Evolutionary conservation across 1,139 yeast species (phyloP).

Genomic region (Suhomyces bolitotheri): DNA sequence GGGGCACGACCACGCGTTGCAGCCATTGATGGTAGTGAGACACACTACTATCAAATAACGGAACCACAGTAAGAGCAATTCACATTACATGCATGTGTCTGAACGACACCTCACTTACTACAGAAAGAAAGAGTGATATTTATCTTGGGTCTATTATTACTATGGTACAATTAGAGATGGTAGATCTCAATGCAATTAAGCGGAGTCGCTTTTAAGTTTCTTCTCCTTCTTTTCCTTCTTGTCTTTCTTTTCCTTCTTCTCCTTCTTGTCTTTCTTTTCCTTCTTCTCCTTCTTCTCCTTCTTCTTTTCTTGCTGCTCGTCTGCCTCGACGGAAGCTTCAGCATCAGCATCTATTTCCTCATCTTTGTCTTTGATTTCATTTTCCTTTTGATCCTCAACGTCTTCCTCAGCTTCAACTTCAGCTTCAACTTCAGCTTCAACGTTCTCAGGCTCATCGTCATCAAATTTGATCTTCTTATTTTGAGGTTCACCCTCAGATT

Average conservation of each 20-base stretch:
- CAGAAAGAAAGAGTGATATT: background rate
- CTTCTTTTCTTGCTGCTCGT: conserved; percentile 24
- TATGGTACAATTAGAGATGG: conserved; percentile 3
- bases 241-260: conserved; percentile 24
- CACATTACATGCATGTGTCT: too few species aligned
- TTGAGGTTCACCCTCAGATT: conserved; percentile 19
- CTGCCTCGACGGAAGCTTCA: conserved; percentile 13
- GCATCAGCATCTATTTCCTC: too few species aligned
- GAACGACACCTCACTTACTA: too few species aligned
- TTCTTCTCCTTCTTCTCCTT: conserved; percentile 21
- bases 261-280: conserved; percentile 38
- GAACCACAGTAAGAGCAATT: too few species aligned
- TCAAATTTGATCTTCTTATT: conserved; percentile 33
- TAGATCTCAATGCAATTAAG: conserved; percentile 1
- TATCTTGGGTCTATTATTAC: too few species aligned
- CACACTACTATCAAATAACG: background rate
- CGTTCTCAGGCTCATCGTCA: conserved; percentile 18
- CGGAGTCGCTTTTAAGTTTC: conserved; percentile 5
- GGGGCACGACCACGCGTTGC: conserved; percentile 11
- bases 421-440: conserved; percentile 11
- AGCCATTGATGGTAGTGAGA: conserved; percentile 1
- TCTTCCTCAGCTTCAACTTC: conserved; percentile 19
- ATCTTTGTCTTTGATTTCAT: too few species aligned
- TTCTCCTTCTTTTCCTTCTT: conserved; percentile 10
- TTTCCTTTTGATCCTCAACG: conserved; percentile 18